Base-by-base conservation (phyloP, 768 basidiomycete species). In the Lactarius hatsudake region DNA sequence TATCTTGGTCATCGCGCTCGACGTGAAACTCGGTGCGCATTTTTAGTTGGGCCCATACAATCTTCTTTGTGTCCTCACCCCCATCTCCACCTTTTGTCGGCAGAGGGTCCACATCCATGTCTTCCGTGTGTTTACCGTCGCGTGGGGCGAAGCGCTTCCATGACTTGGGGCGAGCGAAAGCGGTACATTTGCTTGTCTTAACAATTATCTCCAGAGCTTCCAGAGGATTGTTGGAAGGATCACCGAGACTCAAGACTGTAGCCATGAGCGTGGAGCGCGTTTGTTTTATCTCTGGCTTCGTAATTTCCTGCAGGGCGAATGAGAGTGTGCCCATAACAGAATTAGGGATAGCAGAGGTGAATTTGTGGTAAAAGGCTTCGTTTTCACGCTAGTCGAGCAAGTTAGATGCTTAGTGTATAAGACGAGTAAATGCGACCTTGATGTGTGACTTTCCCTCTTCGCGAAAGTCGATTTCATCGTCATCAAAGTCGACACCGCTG, bases 401-500 rank as follows among this genome's bases (percentile, higher is more conserved):
- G 17, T 54, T 15, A 56, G 38, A 51, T 15, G 43, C 38, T 23
- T 5, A 30, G 34, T 20, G 60, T 26, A 30, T 57, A 17, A 61
- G n/a, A n/a, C 30, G 20, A 20, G 36, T 55, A 57, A 32, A 28
- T 69, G 70, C 36, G 69, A 93, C 96, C 84, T 96, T 96, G 61
- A 86, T 84, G 5, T 79, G 65, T 7, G 85, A 80, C 75, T 96
- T 96, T 69, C 86, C 78, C 61, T 87, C 82, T 74, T 94, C 89
- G 12, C 79, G 74, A 73, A 83, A 90, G 0, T 77, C 83, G 15
- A 84, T 76, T 23, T 86, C 84, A 43, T 88, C 86, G 71, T 94
- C 91, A 68, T 87, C 92, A 77, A 96, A 96, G 76, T 94, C 92
- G 53, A 94, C 82, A 6, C 94, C 94, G n/a, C 94, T 96, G 70